Evolutionary conservation across 2,329 filamentous ascomycete genomes (phyloP), one percentile per base, ranked within the genome.

Genomic region (Fusarium penzigii): DNA sequence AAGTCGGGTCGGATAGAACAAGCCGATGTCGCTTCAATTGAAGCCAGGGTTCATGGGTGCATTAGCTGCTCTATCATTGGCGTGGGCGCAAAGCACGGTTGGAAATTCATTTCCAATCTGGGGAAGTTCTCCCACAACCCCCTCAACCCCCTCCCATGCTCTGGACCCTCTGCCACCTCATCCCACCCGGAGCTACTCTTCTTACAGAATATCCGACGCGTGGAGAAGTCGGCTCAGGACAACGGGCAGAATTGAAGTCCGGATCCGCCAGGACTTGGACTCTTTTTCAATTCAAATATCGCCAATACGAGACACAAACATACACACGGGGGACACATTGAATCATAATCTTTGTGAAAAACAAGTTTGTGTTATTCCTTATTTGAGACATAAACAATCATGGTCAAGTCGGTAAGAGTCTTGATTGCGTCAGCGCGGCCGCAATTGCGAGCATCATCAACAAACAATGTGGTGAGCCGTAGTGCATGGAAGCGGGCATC

Each of bases 191-290:
- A 40, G 32, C 41, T 29, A 29, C 17, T 29, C 47, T 17, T 6
- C 11, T 39, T 44, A 40, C 17, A 36, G 47, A 39, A 32, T 49
- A 49, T 44, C 47, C 47, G 47, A 44, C 13, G 32, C 17, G n/a
- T 6, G 32, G 5, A 36, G 13, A 9, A 36, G 10, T 36, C 9
- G 39, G 32, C 17, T 29, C 17, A 46, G 17, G 39, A 17, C 13
- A 6, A 25, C 7, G 7, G 20, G 4, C 7, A 25, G 20, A 25
- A 25, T 25, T 25, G 20, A 7, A 5, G 5, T 25, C 20, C 20
- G 20, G 20, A 25, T 25, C 20, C 5, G 20, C 20, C 20, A 25
- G 20, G 20, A 25, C 5, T 25, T 25, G 20, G 5, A 25, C 20
- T 25, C 20, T 25, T 25, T 25, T 25, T 25, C 20, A 25, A 25